A percentile compares a stretch with the other conserved stretches of the same genome.
phyloP scores from a whole-genome alignment of 1,139 yeast genomes.

The Suhomyces chickasaworum region DNA sequence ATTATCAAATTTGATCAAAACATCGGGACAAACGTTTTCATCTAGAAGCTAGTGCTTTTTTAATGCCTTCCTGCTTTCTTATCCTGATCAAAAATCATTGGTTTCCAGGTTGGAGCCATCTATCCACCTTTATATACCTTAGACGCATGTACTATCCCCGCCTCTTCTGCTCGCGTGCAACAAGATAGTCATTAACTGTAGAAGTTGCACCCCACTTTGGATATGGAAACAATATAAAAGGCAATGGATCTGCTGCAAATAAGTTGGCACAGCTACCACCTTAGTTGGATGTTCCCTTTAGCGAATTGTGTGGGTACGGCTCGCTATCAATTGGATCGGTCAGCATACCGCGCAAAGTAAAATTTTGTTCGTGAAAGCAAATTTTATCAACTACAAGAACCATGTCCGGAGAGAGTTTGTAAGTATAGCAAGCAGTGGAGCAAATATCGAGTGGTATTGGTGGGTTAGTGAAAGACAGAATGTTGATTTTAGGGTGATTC shows the following conservation, averaged over 20 bases:
- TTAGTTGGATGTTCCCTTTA: neutral
- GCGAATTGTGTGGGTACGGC: neutral
- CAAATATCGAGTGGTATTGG: neutral
- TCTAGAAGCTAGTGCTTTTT: no score
- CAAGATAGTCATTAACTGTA: neutral
- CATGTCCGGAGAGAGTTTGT: constrained; percentile 33
- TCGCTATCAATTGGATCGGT: neutral
- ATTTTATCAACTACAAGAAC: constrained; percentile 3
- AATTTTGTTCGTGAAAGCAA: constrained; percentile 6
- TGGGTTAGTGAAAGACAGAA: neutral
- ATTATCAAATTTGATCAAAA: no score
- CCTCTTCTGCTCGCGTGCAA: neutral
- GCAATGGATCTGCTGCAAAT: neutral
- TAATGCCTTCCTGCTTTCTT: neutral
- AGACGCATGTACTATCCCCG: neutral
- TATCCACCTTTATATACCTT: neutral
- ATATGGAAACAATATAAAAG: neutral
- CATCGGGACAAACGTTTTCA: no score
- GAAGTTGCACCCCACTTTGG: neutral
- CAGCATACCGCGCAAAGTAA: constrained; percentile 7
- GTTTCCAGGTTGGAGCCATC: neutral
- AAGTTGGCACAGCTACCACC: no score
- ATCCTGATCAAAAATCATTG: neutral
- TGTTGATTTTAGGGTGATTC: neutral
- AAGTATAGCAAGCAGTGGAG: constrained; percentile 16